Conservation (phyloP, 306 rosid genomes). For the Quercus parvula region DNA sequence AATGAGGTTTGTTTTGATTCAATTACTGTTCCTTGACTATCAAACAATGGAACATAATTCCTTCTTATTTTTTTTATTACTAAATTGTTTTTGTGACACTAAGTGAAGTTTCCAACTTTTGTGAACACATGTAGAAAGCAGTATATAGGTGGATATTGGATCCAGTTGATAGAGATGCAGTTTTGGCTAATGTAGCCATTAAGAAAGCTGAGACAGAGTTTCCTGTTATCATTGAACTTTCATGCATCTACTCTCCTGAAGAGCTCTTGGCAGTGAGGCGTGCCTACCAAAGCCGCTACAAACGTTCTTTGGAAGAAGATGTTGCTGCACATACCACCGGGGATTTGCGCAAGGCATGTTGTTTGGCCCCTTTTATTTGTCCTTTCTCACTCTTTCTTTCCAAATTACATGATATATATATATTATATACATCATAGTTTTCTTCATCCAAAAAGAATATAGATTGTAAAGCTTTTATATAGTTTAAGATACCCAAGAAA, state of each 20-base stretch:
- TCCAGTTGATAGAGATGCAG: constrained; percentile 69
- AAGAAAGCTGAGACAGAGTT: constrained; percentile 32
- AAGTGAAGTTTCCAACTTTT: not conserved
- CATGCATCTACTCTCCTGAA: constrained; percentile 52
- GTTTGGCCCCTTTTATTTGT: not conserved
- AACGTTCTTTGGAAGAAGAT: constrained; percentile 82
- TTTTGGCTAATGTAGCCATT: constrained; percentile 61
- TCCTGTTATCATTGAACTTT: constrained; percentile 53
- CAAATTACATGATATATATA: no score
- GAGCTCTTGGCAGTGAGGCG: constrained; percentile 61
- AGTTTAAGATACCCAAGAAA: no score
- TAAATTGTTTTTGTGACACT: not conserved
- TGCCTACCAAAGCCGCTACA: constrained; percentile 71
- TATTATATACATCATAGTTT: no score
- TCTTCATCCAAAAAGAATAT: no score
- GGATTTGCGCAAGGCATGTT: constrained; percentile 67
- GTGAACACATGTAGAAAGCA: constrained; percentile 47
- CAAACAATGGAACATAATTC: no score
- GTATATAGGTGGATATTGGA: constrained; percentile 76
- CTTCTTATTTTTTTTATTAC: no score
- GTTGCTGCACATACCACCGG: constrained; percentile 66
- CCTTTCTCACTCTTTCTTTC: not conserved
- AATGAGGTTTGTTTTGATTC: no score
- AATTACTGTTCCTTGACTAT: no score
- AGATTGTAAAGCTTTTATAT: no score